Base-by-base conservation (phyloP, 2,329 filamentous ascomycete species). In the Dactylellina parvicollis region DNA sequence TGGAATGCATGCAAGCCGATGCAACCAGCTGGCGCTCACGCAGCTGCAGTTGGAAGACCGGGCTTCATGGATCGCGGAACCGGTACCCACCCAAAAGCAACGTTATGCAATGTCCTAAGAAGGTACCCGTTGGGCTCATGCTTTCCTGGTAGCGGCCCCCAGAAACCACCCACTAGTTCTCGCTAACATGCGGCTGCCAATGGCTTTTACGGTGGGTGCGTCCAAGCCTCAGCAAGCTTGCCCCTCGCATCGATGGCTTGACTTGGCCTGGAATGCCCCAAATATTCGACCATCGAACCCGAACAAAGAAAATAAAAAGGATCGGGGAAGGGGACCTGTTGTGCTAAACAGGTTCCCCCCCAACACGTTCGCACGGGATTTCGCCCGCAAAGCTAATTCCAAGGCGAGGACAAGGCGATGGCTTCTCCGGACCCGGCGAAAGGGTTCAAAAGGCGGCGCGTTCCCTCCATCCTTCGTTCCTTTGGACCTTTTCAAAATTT, bases 201-300 rank as follows among this genome's bases (percentile, higher is more conserved):
- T 66, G 62, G 62, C 62, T 55, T 34, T 66, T 40, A n/a, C 18
- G 49, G 28, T 26, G 22, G 22, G 44, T 38, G 42, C 28, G 40
- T 40, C 34, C 52, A 40, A 52, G 57, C 32, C 38, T 42, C 46
- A 38, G 30, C n/a, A 47, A 10, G 26, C 26, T 12, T 2, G 14
- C 14, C 50, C 57, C 57, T 72, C 67, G 67, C 67, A 64, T 72
- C 67, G 67, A 72, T 72, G 59, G 67, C 67, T 59, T 46, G 32
- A 56, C 57, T 64, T 36, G 54, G 64, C 36, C 20, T 52, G 54
- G 64, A 59, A 66, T 66, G 61, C 61, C 26, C 40, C 28, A 47
- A 38, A 38, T 49, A 42, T 49, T 32, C 34, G 59, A 54, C 44
- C 46, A 34, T 64, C 59, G 46, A 61, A n/a, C 14, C 49, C 36